Conservation (phyloP, 1,139 yeast genomes). For the Nakaseomyces kungkrabaensis region DNA sequence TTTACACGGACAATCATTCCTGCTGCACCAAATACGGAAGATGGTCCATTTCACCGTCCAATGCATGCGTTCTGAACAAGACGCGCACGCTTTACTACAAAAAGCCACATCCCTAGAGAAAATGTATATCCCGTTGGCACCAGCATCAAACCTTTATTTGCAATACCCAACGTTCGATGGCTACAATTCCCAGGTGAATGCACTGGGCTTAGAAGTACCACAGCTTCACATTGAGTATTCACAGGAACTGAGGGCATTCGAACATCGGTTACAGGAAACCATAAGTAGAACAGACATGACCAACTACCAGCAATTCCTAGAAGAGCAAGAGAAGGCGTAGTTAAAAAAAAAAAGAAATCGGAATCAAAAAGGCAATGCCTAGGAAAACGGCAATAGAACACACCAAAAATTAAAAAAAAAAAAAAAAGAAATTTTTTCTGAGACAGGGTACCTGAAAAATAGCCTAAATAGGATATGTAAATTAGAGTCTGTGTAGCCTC, state of each 20-base stretch:
- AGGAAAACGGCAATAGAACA: too few relatives aligned
- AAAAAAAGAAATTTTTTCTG: too few relatives aligned
- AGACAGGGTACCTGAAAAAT: too few relatives aligned
- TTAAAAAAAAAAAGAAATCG: too few relatives aligned
- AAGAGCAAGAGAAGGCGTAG: not conserved
- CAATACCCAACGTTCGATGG: conserved; percentile 2
- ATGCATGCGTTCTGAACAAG: not conserved
- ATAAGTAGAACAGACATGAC: not conserved
- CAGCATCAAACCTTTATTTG: not conserved
- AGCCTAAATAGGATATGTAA: too few relatives aligned
- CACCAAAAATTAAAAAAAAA: too few relatives aligned
- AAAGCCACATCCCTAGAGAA: not conserved
- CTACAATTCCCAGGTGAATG: not conserved
- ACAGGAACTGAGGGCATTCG: not conserved
- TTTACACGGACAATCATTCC: conserved; percentile 92
- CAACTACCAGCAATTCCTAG: not conserved
- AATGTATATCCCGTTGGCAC: conserved; percentile 2
- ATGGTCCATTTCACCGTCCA: conserved; percentile 59
- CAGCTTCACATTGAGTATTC: not conserved
- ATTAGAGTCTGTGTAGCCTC: too few relatives aligned
- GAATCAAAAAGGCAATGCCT: too few relatives aligned
- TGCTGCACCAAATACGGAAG: conserved; percentile 89
- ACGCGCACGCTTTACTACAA: not conserved
- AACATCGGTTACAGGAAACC: not conserved
- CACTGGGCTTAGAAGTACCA: not conserved